These are phyloP conservation scores for Stagonosporopsis cucurbitacearum DNA, from an alignment of 2,329 filamentous ascomycete species.

Conservation along the genomic window DNA sequence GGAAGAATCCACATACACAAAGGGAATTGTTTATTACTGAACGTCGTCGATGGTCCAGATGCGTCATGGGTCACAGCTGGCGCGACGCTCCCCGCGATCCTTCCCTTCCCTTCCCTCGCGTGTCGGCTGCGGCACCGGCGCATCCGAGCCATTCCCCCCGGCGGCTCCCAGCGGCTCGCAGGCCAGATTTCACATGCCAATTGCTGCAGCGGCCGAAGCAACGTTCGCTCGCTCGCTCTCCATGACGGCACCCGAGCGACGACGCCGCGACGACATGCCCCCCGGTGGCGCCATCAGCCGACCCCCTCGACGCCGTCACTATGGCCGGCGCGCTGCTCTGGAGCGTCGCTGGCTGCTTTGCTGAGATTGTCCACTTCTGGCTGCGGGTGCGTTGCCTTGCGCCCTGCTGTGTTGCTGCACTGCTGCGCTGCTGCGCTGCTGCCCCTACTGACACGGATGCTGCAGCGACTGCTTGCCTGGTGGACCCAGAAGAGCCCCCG, in stretches of 20 bases:
- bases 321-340: slow-evolving; percentile 36
- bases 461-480: slow-evolving; percentile 72
- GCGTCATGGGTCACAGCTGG: slow-evolving; percentile 12
- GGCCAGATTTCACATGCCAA: slow-evolving; percentile 17
- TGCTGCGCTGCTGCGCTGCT: slow-evolving; percentile 1
- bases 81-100: slow-evolving; percentile 8
- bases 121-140: slow-evolving; percentile 4
- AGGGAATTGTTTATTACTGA: neutral
- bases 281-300: slow-evolving; percentile 20
- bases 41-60: neutral
- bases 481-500: slow-evolving; percentile 69
- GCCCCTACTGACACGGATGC: slow-evolving; percentile 17
- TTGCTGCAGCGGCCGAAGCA: slow-evolving; percentile 2
- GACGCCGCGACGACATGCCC: slow-evolving; percentile 36
- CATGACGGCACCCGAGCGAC: slow-evolving; percentile 28
- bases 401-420: slow-evolving; percentile 16
- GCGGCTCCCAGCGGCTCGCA: neutral
- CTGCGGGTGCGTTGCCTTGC: slow-evolving; percentile 43
- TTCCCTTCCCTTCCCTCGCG: slow-evolving; percentile 18
- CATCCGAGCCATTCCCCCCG: neutral
- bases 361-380: slow-evolving; percentile 51
- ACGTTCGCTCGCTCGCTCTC: too few species aligned
- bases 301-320: slow-evolving; percentile 13
- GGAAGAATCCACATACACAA: neutral
- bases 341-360: slow-evolving; percentile 41